Base-by-base conservation (phyloP, 2,329 filamentous ascomycete species). In the Epichloe amarillans region DNA sequence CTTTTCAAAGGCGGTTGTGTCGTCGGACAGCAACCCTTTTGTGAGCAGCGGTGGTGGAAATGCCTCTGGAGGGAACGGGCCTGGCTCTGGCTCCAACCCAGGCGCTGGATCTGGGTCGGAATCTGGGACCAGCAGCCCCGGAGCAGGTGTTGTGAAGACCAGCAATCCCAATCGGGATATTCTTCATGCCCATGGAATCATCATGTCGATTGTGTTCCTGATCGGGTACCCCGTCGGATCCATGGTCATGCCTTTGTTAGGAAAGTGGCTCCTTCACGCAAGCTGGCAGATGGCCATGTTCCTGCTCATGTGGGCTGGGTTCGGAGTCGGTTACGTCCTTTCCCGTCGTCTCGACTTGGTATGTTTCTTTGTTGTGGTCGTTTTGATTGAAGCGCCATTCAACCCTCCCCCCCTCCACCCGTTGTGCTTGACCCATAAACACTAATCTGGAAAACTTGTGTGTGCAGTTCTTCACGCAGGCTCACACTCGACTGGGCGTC, bases 161-260 rank as follows among this genome's bases (percentile, higher is more conserved):
- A 49, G 57, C 44, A 53, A 53, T n/a, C 55, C 54, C 12, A 62
- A 49, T 46, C 53, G 60, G 12, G 61, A 58, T 3, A 58, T 69
- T 8, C 46, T 71, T 15, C 60, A 70, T 5, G 63, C 73, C 0
- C 80, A 83, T 54, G 81, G 79, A 46, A 69, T 80, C 56, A 66
- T 84, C 58, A 80, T 84, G 79, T 72, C 73, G 26, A 60, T 83
- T 44, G 74, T 76, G 17, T 80, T 83, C 55, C 71, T 77, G 3
- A 58, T 77, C 12, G 64, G 81, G 21, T 83, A 81, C 55, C 82
- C 82, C 1, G 56, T 82, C 3, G 82, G 80, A 5, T 72, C 80
- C 8, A 66, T 79, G 3, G 61, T 82, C 40, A 82, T 84, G 74
- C 77, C 80, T 3, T 54, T 83, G 3, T 54, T 81, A 6, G 73